Evolutionary conservation across 108 stramenopile species (phyloP), one percentile per base, ranked within the genome.

Genomic region (Cylindrotheca closterium): DNA sequence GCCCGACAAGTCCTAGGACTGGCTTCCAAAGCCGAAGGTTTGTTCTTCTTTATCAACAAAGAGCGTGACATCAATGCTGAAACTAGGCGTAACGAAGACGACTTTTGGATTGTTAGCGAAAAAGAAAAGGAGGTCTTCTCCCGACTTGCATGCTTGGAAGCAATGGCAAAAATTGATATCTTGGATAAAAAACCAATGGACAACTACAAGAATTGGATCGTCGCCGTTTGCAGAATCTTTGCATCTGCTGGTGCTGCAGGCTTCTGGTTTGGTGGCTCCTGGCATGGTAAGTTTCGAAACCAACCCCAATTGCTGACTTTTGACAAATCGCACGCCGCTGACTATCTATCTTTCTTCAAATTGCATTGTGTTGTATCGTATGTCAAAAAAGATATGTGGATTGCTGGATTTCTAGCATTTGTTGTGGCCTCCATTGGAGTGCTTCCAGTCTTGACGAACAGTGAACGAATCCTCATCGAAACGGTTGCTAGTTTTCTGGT

Each of bases 381-480:
- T n/a, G n/a, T n/a, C n/a, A n/a, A n/a, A n/a, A n/a, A n/a, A n/a
- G 71, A 73, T 52, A 73, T 73, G 56, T 15, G 49, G 4, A 58
- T 66, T 17, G 25, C 73, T n/a, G 73, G 60, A 47, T 1, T 62
- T 2, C 60, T 74, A 10, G 58, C 67, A 12, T 7, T 74, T 10
- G 27, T 74, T 24, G 73, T 74, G 24, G 58, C 73, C 17, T 25
- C 47, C 10, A 27, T 59, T 51, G 58, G 46, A 34, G 58, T 27
- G 19, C 51, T 30, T 21, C 28, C 15, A 28, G 51, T 64, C 25
- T 71, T 47, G 45, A n/a, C n/a, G n/a, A 56, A 56, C 48, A 56
- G 55, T n/a, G 73, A 68, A 30, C 56, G 67, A 23, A 51, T 74
- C 19, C 33, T 68, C 33, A 62, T 68, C 22, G 73, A 74, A 68